These are phyloP conservation scores for Ziziphus jujuba DNA, from an alignment of 306 rosid genomes.

Conservation along the genomic window DNA sequence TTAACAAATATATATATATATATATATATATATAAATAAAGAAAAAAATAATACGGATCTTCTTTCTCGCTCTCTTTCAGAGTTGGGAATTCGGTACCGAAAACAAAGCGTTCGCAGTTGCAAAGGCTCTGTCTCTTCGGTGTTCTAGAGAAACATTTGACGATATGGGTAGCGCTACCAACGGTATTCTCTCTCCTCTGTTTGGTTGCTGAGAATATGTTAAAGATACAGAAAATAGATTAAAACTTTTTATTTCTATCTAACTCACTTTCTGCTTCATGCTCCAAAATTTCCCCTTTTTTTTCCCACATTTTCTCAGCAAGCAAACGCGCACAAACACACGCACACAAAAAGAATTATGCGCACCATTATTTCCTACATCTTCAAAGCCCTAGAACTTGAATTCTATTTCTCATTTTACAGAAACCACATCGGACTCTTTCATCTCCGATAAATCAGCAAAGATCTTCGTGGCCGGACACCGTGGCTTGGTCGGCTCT, in stretches of 20 bases:
- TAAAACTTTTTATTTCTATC: not conserved
- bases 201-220: conserved; percentile 19
- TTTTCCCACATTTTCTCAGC: conserved; percentile 14
- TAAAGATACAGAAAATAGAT: no score
- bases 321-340: conserved; percentile 10
- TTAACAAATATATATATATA: no score
- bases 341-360: not conserved
- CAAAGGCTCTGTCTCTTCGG: not conserved
- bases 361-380: conserved; percentile 1
- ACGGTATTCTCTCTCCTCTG: conserved; percentile 39
- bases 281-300: not conserved
- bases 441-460: conserved; percentile 63
- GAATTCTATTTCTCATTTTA: not conserved
- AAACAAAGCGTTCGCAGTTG: not conserved
- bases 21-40: no score
- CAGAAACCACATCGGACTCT: conserved; percentile 42
- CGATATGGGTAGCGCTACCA: conserved; percentile 57
- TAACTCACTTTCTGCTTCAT: not conserved
- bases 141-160: not conserved
- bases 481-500: conserved; percentile 92
- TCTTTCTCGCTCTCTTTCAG: no score
- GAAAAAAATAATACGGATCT: no score
- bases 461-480: conserved; percentile 93
- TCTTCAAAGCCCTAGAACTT: conserved; percentile 8
- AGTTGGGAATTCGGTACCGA: not conserved